phyloP scores from a whole-genome alignment of 345 rosid genomes.

The Geranium rotundifolium region DNA sequence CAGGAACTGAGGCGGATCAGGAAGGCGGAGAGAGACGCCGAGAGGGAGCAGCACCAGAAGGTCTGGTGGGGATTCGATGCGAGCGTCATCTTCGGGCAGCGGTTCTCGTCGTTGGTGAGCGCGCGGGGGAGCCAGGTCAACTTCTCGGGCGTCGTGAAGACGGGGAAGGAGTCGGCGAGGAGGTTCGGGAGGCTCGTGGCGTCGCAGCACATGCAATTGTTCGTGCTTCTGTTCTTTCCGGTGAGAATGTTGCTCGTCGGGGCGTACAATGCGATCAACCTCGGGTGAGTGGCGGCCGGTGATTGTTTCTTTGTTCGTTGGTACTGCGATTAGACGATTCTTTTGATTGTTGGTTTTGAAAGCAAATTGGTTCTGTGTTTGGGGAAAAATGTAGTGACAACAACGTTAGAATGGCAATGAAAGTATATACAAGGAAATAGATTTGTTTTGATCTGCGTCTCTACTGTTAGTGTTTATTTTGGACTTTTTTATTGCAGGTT shows the following conservation, averaged over 20 bases:
- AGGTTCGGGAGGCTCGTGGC: constrained; percentile 59
- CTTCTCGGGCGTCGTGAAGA: constrained; percentile 52
- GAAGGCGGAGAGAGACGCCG: constrained; percentile 44
- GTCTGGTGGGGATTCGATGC: constrained; percentile 50
- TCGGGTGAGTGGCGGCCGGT: constrained; percentile 14
- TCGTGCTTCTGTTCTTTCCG: constrained; percentile 58
- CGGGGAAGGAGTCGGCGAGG: constrained; percentile 54
- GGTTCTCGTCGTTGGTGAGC: constrained; percentile 13
- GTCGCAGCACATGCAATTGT: constrained; percentile 80
- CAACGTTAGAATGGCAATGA: background rate
- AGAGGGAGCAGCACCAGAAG: constrained; percentile 42
- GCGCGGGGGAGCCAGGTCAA: constrained; percentile 23
- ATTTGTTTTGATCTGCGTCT: too few relatives aligned
- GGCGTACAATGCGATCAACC: constrained; percentile 30
- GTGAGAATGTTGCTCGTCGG: constrained; percentile 54
- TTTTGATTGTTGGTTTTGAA: background rate
- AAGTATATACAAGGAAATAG: background rate
- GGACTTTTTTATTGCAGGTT: too few relatives aligned
- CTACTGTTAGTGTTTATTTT: too few relatives aligned
- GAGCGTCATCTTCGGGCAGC: constrained; percentile 25
- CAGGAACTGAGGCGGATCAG: constrained; percentile 56
- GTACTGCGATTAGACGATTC: background rate
- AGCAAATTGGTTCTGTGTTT: background rate
- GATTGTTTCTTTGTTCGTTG: background rate
- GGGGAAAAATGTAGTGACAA: background rate